Evolutionary conservation across 1,284 basidiomycete species (phyloP), one percentile per base, ranked within the genome.

Genomic region (Ceratobasidium sp.): DNA sequence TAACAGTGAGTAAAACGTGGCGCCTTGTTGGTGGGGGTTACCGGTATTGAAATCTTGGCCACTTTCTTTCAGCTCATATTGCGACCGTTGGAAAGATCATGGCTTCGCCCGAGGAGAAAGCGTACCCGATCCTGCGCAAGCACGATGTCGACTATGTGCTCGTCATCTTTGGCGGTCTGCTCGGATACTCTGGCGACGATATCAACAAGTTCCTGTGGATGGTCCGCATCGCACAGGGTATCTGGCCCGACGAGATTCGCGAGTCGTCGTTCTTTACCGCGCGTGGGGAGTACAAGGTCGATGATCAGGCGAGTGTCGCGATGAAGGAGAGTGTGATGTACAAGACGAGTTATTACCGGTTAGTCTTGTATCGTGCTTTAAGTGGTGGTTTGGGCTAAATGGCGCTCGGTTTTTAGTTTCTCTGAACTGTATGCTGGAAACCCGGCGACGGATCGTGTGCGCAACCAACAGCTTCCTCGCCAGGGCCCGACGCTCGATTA

Each of bases 131-230:
- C 84, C 89, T 99, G 79, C 91, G 95, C 81, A 94, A 98, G 86
- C 98, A 99, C 85, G 98, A 99, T 84, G 98, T 99, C 76, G 96
- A 97, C 85, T 99, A 99, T 84, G 93, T 99, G 64, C 92, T 99
- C 76, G 90, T 99, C 86, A 98, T 99, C 86, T 99, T 99, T 85
- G 97, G 98, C 70, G 97, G 97, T 49, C 89, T 99, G 61, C 89
- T 99, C 77, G 98, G 97, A 20, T 99, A 98, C 87, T 97, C 95
- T 28, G 98, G 98, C 18, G 98, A 99, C 86, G 98, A 99, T 85
- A 96, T 99, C 87, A 99, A 99, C 92, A 99, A 99, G 88, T 99
- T 98, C 90, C 87, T 99, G 78, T 98, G 96, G 96, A 97, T 97
- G 96, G 94, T 99, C 80, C 92, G 98, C 78, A 99, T 99, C 83